phyloP scores from a whole-genome alignment of 306 rosid genomes.

The Malus sylvestris region DNA sequence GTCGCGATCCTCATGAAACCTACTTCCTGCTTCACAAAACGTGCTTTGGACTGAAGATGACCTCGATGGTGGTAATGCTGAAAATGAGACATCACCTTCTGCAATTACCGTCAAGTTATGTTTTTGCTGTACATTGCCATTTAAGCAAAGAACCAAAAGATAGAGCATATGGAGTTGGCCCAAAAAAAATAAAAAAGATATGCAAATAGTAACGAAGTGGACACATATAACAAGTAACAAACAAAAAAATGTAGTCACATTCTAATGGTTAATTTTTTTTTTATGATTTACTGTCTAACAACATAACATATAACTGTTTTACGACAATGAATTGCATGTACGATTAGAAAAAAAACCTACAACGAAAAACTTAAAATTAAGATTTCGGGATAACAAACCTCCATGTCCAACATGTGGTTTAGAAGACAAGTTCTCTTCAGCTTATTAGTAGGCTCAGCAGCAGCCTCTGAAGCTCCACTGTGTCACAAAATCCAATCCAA shows the following conservation, averaged over 20 bases:
- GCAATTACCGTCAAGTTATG: slow-evolving; percentile 4
- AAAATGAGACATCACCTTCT: slow-evolving; percentile 47
- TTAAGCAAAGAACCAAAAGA: neutral
- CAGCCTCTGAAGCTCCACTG: slow-evolving; percentile 43
- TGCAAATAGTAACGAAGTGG: neutral
- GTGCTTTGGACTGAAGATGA: slow-evolving; percentile 42
- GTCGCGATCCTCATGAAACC: slow-evolving; percentile 43
- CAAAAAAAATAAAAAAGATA: neutral
- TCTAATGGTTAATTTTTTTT: neutral
- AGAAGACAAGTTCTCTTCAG: slow-evolving; percentile 40
- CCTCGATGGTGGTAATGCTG: slow-evolving; percentile 41
- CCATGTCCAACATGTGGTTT: slow-evolving; percentile 31
- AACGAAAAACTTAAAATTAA: neutral
- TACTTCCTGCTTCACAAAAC: slow-evolving; percentile 39
- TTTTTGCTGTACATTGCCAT: neutral
- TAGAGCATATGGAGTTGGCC: neutral
- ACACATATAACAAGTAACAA: neutral
- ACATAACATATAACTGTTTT: neutral
- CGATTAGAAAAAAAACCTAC: neutral
- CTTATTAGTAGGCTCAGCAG: slow-evolving; percentile 32
- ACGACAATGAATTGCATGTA: neutral
- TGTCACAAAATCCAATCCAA: neutral
- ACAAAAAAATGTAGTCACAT: neutral
- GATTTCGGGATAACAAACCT: slow-evolving; percentile 32
- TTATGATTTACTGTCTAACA: neutral